Conservation (phyloP, 2,329 filamentous ascomycete genomes). For the Curvularia sp. region DNA sequence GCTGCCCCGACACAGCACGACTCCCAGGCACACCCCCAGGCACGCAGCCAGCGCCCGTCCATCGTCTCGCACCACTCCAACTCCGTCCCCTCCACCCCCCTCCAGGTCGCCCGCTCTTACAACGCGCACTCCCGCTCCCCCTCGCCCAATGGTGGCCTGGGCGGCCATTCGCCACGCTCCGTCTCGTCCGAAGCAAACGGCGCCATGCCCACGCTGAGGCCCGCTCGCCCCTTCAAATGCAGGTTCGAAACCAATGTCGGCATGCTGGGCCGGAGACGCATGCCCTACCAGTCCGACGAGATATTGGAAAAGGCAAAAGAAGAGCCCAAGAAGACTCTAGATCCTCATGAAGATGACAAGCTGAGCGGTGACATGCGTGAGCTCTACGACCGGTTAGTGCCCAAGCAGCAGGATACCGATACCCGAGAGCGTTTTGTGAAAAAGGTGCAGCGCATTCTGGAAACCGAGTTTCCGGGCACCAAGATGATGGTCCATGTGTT, state of each 20-base stretch:
- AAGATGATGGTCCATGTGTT: slow-evolving; percentile 92
- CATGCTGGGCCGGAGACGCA: slow-evolving; percentile 75
- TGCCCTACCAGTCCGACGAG: slow-evolving; percentile 89
- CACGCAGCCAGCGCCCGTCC: slow-evolving; percentile 54
- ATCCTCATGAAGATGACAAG: slow-evolving; percentile 54
- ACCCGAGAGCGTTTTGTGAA: slow-evolving; percentile 77
- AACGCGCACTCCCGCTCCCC: slow-evolving; percentile 78
- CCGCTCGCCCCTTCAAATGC: slow-evolving; percentile 69
- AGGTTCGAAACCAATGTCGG: slow-evolving; percentile 88
- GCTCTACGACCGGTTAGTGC: slow-evolving; percentile 83
- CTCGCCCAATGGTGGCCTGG: slow-evolving; percentile 75
- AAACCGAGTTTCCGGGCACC: slow-evolving; percentile 88
- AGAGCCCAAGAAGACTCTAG: slow-evolving; percentile 64
- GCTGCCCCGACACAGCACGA: slow-evolving; percentile 21
- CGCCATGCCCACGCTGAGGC: slow-evolving; percentile 70
- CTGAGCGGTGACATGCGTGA: slow-evolving; percentile 83
- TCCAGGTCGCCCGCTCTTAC: slow-evolving; percentile 84
- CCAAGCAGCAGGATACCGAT: slow-evolving; percentile 78
- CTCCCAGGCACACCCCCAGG: slow-evolving; percentile 16
- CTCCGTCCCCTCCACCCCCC: slow-evolving; percentile 91
- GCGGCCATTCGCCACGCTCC: slow-evolving; percentile 85
- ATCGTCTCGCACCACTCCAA: slow-evolving; percentile 74
- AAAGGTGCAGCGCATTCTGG: slow-evolving; percentile 88
- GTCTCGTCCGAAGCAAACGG: slow-evolving; percentile 89
- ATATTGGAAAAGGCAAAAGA: slow-evolving; percentile 76